These are phyloP conservation scores for Pilatotrama ljubarskyi DNA, from an alignment of 768 basidiomycete genomes.

Conservation along the genomic window DNA sequence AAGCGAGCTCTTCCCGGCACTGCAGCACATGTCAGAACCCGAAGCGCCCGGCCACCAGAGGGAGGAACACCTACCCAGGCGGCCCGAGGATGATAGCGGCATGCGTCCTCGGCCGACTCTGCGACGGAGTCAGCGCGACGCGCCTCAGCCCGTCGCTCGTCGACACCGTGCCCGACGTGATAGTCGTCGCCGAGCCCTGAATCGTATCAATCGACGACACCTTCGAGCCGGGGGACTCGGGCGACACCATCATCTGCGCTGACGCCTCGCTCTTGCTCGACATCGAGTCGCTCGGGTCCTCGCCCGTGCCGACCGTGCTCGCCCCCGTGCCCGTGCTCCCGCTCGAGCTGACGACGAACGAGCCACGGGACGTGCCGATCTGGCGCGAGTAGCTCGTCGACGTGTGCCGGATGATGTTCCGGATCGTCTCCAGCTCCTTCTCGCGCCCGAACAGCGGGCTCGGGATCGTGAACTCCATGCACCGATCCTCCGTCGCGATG, in stretches of 20 bases:
- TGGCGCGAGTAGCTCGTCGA: slow-evolving; percentile 64
- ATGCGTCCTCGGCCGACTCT: slow-evolving; percentile 49
- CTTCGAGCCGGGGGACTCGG: slow-evolving; percentile 24
- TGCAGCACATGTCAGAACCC: slow-evolving; percentile 19
- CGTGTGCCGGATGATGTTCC: slow-evolving; percentile 53
- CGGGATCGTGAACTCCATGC: slow-evolving; percentile 71
- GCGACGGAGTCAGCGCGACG: slow-evolving; percentile 45
- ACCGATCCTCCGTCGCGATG: slow-evolving; percentile 64
- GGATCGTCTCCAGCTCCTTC: slow-evolving; percentile 66
- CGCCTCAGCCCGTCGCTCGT: slow-evolving; percentile 47
- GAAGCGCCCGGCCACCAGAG: not conserved
- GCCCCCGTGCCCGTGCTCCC: slow-evolving; percentile 16
- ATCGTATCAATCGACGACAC: slow-evolving; percentile 15
- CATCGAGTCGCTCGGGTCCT: slow-evolving; percentile 36
- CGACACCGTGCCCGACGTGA: slow-evolving; percentile 35
- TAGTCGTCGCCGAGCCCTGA: slow-evolving; percentile 22
- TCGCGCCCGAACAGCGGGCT: slow-evolving; percentile 72
- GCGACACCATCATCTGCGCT: slow-evolving; percentile 11
- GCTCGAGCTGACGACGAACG: slow-evolving; percentile 41
- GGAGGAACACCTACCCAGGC: slow-evolving; percentile 49
- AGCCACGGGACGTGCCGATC: slow-evolving; percentile 44
- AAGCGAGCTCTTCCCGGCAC: slow-evolving; percentile 77
- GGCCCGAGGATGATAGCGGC: slow-evolving; percentile 63
- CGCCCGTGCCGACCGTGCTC: slow-evolving; percentile 14
- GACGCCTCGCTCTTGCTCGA: slow-evolving; percentile 42